Evolutionary conservation across 768 basidiomycete genomes (phyloP), one percentile per base, ranked within the genome.

Genomic region (Leccinellum rugosiceps): DNA sequence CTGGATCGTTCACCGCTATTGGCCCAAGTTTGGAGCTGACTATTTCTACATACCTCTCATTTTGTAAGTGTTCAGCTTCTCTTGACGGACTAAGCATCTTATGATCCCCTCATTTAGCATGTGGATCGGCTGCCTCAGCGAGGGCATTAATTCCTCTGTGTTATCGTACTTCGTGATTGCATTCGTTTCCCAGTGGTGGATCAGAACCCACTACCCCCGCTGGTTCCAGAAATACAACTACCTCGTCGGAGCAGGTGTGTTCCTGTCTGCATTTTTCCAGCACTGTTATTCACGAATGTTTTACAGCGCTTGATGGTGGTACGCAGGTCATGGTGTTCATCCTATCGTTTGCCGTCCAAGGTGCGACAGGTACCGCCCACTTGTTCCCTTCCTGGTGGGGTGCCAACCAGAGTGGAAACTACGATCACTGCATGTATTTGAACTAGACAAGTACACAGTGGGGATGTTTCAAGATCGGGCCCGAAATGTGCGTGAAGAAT

Each of bases 331-430:
- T 83, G 79, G 76, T 81, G 17, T 81, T 83, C 62, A 75, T 83
- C 28, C 67, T 79, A 11, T 79, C 82, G 0, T 77, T 76, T 56
- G 74, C 80, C 0, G 80, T 83, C 0, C 77, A 78, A 55, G 83
- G 83, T 13, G 82, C 77, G 7, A 73, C 78, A 5, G 82, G 83
- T 11, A 64, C 69, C 1, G 65, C 80, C 0, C 78, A 81, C 60
- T 60, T 79, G 25, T 83, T 83, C 70, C 80, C 82, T n/a, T 57
- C 74, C 53, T 83, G 83, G 83, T 83, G 81, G 83, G 80, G 81
- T 19, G 82, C 81, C 7, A 82, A 84, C 63, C 81, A 83, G 56
- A 65, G 64, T 38, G 80, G 80, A 64, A 73, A 77, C 63, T 75
- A 69, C 25, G 69, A 71, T 46, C 64, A 21, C 9, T 72, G 69